These are phyloP conservation scores for Fusarium guadeloupense DNA, from an alignment of 2,329 filamentous ascomycete genomes.

Conservation along the genomic window DNA sequence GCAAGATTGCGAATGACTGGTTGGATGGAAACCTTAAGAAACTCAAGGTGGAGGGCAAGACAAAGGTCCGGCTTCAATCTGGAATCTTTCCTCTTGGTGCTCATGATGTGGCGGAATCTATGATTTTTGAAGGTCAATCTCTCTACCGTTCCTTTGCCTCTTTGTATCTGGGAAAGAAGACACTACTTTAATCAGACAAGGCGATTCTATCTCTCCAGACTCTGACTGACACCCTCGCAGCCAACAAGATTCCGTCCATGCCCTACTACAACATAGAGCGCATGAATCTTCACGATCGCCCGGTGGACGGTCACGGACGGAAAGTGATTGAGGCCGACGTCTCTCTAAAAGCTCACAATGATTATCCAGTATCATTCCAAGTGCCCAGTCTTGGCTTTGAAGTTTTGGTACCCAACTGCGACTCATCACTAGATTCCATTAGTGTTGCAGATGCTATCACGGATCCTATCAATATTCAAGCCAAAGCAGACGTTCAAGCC, in stretches of 20 bases:
- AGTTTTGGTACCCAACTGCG: conserved; percentile 85
- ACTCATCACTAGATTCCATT: conserved; percentile 75
- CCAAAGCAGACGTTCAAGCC: conserved; percentile 72
- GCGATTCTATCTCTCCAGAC: conserved; percentile 28
- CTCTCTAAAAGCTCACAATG: conserved; percentile 75
- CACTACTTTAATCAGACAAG: conserved; percentile 47
- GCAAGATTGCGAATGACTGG: conserved; percentile 87
- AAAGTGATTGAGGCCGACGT: conserved; percentile 84
- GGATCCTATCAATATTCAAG: conserved; percentile 70
- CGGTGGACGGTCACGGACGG: conserved; percentile 54
- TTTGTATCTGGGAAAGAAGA: conserved; percentile 69
- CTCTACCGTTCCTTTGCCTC: conserved; percentile 71
- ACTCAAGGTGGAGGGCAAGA: conserved; percentile 77
- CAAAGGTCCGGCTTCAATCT: conserved; percentile 77
- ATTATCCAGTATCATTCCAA: conserved; percentile 79
- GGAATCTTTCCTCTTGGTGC: conserved; percentile 82
- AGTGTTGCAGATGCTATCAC: conserved; percentile 80
- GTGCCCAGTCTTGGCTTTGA: conserved; percentile 86
- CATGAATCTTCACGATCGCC: conserved; percentile 81
- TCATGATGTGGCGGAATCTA: conserved; percentile 76
- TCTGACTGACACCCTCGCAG: conserved; percentile 55
- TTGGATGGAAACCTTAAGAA: conserved; percentile 78
- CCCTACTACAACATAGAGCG: conserved; percentile 85
- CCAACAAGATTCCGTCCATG: conserved; percentile 76
- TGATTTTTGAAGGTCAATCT: conserved; percentile 85